Conservation (phyloP, 805 yeast genomes). For the Yarrowia alimentaria region DNA sequence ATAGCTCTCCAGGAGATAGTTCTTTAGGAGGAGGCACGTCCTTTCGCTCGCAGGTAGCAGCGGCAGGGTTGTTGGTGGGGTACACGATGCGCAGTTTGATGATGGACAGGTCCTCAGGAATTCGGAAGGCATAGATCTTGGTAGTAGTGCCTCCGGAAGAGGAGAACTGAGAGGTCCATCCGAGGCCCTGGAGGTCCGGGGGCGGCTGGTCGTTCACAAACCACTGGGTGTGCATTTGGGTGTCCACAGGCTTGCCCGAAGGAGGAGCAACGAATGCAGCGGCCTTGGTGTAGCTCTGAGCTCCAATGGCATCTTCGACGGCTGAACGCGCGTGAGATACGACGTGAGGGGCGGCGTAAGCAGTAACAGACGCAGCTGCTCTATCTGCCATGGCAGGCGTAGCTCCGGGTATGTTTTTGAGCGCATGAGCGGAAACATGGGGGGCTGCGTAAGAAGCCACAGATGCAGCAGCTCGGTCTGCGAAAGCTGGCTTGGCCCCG, state of each 20-base stretch:
- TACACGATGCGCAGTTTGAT: constrained; percentile 37
- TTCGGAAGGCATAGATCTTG: constrained; percentile 36
- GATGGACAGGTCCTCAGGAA: constrained; percentile 38
- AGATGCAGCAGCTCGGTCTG: background rate
- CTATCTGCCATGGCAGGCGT: background rate
- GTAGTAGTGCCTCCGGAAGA: constrained; percentile 31
- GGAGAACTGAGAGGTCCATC: constrained; percentile 32
- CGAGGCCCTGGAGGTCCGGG: constrained; percentile 34
- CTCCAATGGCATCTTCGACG: constrained; percentile 8
- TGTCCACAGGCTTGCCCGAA: constrained; percentile 27
- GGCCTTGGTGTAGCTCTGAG: constrained; percentile 5
- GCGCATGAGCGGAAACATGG: constrained; percentile 32
- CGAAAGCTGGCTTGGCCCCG: constrained; percentile 9
- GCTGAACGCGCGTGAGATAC: too few species aligned
- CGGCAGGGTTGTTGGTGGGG: constrained; percentile 42
- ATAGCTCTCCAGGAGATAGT: constrained; percentile 36
- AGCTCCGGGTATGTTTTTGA: constrained; percentile 25
- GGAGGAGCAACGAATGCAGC: constrained; percentile 17
- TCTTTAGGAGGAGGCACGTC: constrained; percentile 46
- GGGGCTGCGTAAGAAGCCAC: background rate
- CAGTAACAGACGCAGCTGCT: background rate
- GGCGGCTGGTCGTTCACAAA: constrained; percentile 36
- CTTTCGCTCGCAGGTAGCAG: constrained; percentile 40
- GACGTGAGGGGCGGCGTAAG: constrained; percentile 1
- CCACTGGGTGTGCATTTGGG: constrained; percentile 34